Conservation (phyloP, 768 basidiomycete species). For the Boletus rubroflammeus region DNA sequence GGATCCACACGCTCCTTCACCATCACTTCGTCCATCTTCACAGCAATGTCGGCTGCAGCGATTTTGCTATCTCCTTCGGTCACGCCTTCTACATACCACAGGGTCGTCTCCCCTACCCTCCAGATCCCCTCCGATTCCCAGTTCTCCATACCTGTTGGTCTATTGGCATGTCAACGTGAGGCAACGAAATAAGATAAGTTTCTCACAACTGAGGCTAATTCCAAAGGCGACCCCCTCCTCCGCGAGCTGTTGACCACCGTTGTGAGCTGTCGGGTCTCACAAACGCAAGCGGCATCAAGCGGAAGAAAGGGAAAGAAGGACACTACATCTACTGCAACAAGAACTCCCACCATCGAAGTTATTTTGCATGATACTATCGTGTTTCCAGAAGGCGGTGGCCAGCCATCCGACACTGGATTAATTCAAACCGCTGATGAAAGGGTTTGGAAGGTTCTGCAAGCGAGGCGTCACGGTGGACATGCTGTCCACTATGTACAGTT, state of each 20-base stretch:
- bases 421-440: slow-evolving; percentile 41
- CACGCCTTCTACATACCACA: slow-evolving; percentile 60
- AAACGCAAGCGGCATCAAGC: slow-evolving; percentile 36
- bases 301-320: slow-evolving; percentile 58
- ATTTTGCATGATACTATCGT: slow-evolving; percentile 73
- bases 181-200: slow-evolving; percentile 5
- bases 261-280: slow-evolving; percentile 46
- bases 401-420: slow-evolving; percentile 73
- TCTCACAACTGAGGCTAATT: slow-evolving; percentile 6
- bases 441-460: slow-evolving; percentile 58
- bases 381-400: slow-evolving; percentile 83
- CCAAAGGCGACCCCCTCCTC: slow-evolving; percentile 66
- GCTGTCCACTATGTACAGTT: slow-evolving; percentile 70
- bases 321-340: slow-evolving; percentile 40
- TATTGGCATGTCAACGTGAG: slow-evolving; percentile 76
- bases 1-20: background rate
- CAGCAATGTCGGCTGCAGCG: slow-evolving; percentile 35
- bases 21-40: background rate
- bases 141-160: slow-evolving; percentile 63
- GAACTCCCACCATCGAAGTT: slow-evolving; percentile 56
- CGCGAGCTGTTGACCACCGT: slow-evolving; percentile 55
- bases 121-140: slow-evolving; percentile 48
- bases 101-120: slow-evolving; percentile 57
- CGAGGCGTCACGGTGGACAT: slow-evolving; percentile 65
- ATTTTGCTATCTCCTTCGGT: slow-evolving; percentile 40